Evolutionary conservation across 2,329 filamentous ascomycete species (phyloP).

Genomic region (Lachnellula arida): DNA sequence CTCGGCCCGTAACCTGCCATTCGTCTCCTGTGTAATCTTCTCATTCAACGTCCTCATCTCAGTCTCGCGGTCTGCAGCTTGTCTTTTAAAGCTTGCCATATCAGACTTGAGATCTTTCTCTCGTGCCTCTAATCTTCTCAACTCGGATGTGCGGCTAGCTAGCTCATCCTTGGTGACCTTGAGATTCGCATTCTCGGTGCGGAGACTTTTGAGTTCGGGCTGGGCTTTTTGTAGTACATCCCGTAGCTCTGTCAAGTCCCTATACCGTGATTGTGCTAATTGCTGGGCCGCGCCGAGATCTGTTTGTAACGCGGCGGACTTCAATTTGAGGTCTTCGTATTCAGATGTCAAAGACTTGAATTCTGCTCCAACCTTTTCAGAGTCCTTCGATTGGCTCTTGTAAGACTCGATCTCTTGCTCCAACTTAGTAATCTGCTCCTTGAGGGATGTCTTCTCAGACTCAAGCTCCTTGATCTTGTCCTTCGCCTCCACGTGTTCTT

Average conservation of each 20-base stretch:
- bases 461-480: slow-evolving; percentile 68
- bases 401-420: slow-evolving; percentile 61
- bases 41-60: slow-evolving; percentile 77
- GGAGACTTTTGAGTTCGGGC: slow-evolving; percentile 74
- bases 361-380: slow-evolving; percentile 26
- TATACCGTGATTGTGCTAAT: slow-evolving; percentile 81
- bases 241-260: slow-evolving; percentile 75
- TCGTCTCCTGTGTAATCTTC: slow-evolving; percentile 70
- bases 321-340: slow-evolving; percentile 64
- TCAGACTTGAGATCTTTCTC: slow-evolving; percentile 80
- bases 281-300: slow-evolving; percentile 84
- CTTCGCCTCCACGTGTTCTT: slow-evolving; percentile 80
- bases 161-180: slow-evolving; percentile 74
- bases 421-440: slow-evolving; percentile 59
- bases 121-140: slow-evolving; percentile 72
- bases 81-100: slow-evolving; percentile 62
- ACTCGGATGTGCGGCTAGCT: slow-evolving; percentile 51
- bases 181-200: slow-evolving; percentile 70
- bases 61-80: slow-evolving; percentile 66
- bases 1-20: slow-evolving; percentile 67
- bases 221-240: slow-evolving; percentile 80
- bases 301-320: slow-evolving; percentile 66
- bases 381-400: slow-evolving; percentile 26
- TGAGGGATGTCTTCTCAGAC: slow-evolving; percentile 61
- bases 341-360: slow-evolving; percentile 43